Conservation (phyloP, 2,329 filamentous ascomycete species). For the Fusarium continuum region DNA sequence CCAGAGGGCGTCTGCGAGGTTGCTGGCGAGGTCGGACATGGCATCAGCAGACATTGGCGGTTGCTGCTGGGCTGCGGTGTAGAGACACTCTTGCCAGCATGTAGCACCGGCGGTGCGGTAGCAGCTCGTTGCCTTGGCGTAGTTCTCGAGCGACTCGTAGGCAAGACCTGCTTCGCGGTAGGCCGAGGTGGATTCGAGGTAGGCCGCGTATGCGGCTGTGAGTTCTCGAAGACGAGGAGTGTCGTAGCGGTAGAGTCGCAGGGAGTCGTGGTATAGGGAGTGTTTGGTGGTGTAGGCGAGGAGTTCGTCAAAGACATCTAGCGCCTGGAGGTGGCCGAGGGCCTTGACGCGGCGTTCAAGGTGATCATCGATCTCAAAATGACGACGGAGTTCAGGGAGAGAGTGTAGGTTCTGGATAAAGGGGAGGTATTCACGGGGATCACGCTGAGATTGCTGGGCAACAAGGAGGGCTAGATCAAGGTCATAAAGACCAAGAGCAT, state of each 20-base stretch:
- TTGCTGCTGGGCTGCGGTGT: conserved; percentile 73
- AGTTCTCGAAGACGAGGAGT: conserved; percentile 70
- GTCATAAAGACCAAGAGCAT: conserved; percentile 89
- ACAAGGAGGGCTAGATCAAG: conserved; percentile 89
- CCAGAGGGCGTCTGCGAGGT: conserved; percentile 79
- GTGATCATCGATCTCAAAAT: conserved; percentile 89
- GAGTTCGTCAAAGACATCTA: conserved; percentile 81
- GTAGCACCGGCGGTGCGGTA: conserved; percentile 81
- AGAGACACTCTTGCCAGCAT: conserved; percentile 91
- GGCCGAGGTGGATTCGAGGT: conserved; percentile 77
- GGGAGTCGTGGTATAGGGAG: conserved; percentile 77
- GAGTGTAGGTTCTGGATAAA: conserved; percentile 90
- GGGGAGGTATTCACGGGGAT: conserved; percentile 93
- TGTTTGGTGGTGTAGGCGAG: conserved; percentile 82
- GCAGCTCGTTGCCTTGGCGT: conserved; percentile 77
- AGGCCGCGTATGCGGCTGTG: conserved; percentile 80
- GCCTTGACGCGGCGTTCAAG: conserved; percentile 81
- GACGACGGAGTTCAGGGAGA: conserved; percentile 73
- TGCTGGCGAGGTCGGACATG: conserved; percentile 73
- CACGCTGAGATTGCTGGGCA: conserved; percentile 94
- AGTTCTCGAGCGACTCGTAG: conserved; percentile 85
- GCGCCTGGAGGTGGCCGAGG: conserved; percentile 75
- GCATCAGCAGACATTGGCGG: conserved; percentile 68
- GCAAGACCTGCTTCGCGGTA: conserved; percentile 89
- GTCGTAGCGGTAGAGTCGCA: conserved; percentile 87